phyloP scores from a whole-genome alignment of 1,284 basidiomycete species.

The Phylloporus sp. region DNA sequence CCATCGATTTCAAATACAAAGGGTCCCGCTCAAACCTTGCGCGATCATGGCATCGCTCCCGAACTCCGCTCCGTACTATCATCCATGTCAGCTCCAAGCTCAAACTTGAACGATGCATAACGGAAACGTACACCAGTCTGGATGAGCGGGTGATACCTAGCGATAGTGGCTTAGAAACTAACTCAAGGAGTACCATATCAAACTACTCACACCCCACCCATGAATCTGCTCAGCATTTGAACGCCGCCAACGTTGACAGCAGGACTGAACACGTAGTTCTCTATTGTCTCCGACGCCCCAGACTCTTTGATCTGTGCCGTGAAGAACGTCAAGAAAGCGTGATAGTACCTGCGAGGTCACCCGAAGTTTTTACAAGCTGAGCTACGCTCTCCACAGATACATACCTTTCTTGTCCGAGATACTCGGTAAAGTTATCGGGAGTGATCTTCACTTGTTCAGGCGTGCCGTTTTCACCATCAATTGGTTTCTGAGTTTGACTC shows the following conservation, averaged over 20 bases:
- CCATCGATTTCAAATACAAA: background rate
- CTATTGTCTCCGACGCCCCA: conserved; percentile 50
- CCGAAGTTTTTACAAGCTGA: background rate
- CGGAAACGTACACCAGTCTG: conserved; percentile 57
- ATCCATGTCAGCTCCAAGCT: background rate
- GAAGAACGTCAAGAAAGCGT: conserved; percentile 62
- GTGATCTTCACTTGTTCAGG: conserved; percentile 41
- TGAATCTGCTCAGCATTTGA: conserved; percentile 58
- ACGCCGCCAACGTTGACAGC: conserved; percentile 50
- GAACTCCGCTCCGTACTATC: conserved; percentile 66
- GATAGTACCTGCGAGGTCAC: conserved; percentile 54
- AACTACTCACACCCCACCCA: conserved; percentile 51
- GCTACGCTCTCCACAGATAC: conserved; percentile 16
- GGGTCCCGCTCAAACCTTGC: conserved; percentile 42
- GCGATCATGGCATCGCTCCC: conserved; percentile 56
- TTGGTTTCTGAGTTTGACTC: conserved; percentile 45
- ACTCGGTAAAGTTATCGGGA: conserved; percentile 56
- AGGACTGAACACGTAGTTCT: conserved; percentile 58
- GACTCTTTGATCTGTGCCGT: conserved; percentile 45
- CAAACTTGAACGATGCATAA: background rate
- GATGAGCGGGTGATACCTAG: conserved; percentile 56
- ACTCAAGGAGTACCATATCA: conserved; percentile 37
- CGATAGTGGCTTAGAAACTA: background rate
- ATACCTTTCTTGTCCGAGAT: conserved; percentile 58
- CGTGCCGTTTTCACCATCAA: conserved; percentile 36